These are phyloP conservation scores for Ceratocystis albifundus DNA, from an alignment of 2,329 filamentous ascomycete genomes.

Conservation along the genomic window DNA sequence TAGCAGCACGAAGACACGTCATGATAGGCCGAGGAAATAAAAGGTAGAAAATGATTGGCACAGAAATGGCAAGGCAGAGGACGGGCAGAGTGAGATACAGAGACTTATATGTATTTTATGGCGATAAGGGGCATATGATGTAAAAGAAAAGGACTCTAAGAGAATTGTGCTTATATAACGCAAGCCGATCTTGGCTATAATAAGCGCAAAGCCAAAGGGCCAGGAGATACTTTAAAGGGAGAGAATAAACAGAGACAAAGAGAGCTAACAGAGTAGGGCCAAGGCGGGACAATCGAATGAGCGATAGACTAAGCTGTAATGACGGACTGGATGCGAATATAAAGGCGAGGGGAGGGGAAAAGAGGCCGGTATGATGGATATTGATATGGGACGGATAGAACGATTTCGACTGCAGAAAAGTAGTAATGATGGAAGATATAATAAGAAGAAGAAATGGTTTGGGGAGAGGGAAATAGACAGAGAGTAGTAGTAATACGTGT, in stretches of 20 bases:
- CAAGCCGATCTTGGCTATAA: not conserved
- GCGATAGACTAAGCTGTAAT: not conserved
- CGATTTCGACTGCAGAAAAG: not conserved
- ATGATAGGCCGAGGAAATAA: conserved; percentile 9
- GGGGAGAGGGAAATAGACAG: not conserved
- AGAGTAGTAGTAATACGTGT: not conserved
- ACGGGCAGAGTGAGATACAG: not conserved
- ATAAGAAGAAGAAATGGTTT: not conserved
- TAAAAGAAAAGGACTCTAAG: not conserved
- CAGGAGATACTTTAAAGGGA: not conserved
- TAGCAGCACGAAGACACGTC: conserved; percentile 15
- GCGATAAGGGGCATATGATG: not conserved
- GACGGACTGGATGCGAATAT: not conserved
- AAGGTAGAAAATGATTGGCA: not conserved
- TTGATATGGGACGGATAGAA: not conserved
- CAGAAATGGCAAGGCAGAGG: not conserved
- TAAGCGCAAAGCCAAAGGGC: not conserved
- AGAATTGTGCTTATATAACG: not conserved
- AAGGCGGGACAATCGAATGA: not conserved
- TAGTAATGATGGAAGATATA: not conserved
- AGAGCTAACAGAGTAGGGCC: not conserved
- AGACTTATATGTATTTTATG: not conserved
- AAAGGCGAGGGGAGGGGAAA: not conserved
- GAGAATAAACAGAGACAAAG: conserved; percentile 3
- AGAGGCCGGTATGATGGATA: not conserved